Conservation (phyloP, 2,329 filamentous ascomycete species). For the Colletotrichum tabaci region DNA sequence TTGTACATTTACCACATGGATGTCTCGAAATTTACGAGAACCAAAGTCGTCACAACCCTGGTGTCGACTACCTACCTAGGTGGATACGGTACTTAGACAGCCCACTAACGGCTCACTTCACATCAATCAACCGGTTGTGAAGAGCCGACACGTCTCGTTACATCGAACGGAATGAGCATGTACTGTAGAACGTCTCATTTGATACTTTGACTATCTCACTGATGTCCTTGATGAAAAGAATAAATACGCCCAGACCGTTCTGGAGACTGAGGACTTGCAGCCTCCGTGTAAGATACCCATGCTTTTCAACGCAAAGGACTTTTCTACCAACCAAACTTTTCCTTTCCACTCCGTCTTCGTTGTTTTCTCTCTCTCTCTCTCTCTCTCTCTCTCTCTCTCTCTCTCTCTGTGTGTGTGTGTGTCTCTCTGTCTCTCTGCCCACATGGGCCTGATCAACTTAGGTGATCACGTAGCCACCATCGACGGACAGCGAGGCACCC, state of each 20-base stretch:
- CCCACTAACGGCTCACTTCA: background rate
- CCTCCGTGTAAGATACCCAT: background rate
- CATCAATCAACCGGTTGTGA: background rate
- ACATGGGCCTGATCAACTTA: background rate
- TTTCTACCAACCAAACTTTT: background rate
- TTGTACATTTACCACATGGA: too few species aligned
- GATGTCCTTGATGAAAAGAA: background rate
- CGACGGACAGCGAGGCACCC: conserved; percentile 59
- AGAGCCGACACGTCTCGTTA: background rate
- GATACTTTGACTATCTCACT: background rate
- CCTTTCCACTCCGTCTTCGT: background rate
- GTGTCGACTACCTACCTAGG: too few species aligned
- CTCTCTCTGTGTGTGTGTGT: background rate
- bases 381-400: background rate
- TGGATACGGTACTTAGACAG: too few species aligned
- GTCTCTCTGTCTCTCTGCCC: background rate
- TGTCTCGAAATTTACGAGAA: background rate
- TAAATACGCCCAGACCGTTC: too few species aligned
- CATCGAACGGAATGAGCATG: background rate
- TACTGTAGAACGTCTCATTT: too few species aligned
- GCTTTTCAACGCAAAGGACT: background rate
- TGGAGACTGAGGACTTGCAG: background rate
- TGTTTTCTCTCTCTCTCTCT: background rate
- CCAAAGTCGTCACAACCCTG: too few species aligned
- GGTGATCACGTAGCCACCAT: conserved; percentile 57